Evolutionary conservation across 441 rosid genomes (phyloP), one percentile per base, ranked within the genome.

Genomic region (Jatropha multifida): DNA sequence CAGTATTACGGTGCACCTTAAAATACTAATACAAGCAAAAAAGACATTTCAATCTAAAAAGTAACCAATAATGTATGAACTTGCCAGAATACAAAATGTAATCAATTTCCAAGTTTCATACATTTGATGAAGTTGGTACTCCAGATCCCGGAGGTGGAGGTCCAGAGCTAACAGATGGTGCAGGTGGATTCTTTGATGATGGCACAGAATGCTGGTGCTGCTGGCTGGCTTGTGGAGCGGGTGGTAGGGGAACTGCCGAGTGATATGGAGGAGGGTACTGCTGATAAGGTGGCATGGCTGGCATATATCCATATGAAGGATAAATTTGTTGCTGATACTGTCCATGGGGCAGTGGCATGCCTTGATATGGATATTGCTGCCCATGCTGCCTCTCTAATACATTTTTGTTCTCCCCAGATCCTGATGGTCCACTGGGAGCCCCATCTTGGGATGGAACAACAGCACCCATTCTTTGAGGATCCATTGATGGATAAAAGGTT

Each of bases 401-500:
- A 26, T 90, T 80, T 74, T 23, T 23, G 23, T 23, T 23, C 23
- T 75, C 96, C 20, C 78, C 81, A 17, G 84, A 63, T 74, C 77
- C 81, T 3, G 74, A 5, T 3, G 79, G 71, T 38, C 76, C 67
- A 20, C 70, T 73, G 27, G 90, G 77, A 79, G 87, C 69, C 23
- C 92, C 94, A 27, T 96, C 99, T 69, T 92, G 96, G 70, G 90
- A 79, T 5, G 93, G 91, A 77, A 96, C 81, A 79, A 93, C 73
- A 4, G 98, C 98, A 73, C 98, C 98, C 99, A 96, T 96, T 81
- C 99, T 84, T 74, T 92, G 99, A 65, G 98, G 99, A 83, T 96
- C 98, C 99, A 96, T 96, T 48, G 99, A 93, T 32, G 98, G 97
- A 81, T 96, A 93, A 73, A 51, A 91, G 7, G 98, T 77, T 81